Conservation (phyloP, 139 green algal genomes). For the Haematococcus lacustris region DNA sequence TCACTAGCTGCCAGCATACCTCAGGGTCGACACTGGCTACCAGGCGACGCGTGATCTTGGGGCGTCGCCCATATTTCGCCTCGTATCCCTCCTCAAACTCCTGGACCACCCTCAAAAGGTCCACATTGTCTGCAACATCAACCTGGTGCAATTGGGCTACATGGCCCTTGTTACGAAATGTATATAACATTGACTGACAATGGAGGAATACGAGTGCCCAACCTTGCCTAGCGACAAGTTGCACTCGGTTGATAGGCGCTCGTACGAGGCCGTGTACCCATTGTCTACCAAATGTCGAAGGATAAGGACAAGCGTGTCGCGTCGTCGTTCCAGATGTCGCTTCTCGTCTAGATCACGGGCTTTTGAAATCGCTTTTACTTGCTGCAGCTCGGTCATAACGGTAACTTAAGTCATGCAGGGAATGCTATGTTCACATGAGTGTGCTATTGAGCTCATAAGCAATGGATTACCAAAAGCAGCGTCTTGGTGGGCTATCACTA, state of each 20-base stretch:
- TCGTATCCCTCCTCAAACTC: slow-evolving; percentile 60
- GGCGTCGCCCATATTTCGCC: slow-evolving; percentile 43
- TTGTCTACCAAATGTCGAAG: slow-evolving; percentile 45
- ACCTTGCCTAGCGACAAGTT: slow-evolving; percentile 43
- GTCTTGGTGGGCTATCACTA: no score
- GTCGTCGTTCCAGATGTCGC: slow-evolving; percentile 29
- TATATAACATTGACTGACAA: no score
- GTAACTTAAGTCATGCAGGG: no score
- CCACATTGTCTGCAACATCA: slow-evolving; percentile 62
- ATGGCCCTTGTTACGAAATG: no score
- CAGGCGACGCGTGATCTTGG: slow-evolving; percentile 43
- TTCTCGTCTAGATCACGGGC: slow-evolving; percentile 31
- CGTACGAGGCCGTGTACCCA: slow-evolving; percentile 42
- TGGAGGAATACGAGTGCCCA: no score
- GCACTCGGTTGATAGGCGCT: slow-evolving; percentile 42
- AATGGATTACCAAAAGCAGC: no score
- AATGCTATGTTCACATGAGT: no score
- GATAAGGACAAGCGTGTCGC: slow-evolving; percentile 47
- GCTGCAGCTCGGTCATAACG: no score
- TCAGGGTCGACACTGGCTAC: no score
- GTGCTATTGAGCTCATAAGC: no score
- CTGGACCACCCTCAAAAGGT: slow-evolving; percentile 49
- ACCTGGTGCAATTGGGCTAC: slow-evolving; percentile 37
- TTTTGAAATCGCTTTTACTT: no score
- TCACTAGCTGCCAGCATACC: no score